A percentile compares a stretch with the other conserved stretches of the same genome.
Evolutionary conservation across 164 flowering plant genomes (phyloP).

Genomic region (Euptelea pleiosperma): DNA sequence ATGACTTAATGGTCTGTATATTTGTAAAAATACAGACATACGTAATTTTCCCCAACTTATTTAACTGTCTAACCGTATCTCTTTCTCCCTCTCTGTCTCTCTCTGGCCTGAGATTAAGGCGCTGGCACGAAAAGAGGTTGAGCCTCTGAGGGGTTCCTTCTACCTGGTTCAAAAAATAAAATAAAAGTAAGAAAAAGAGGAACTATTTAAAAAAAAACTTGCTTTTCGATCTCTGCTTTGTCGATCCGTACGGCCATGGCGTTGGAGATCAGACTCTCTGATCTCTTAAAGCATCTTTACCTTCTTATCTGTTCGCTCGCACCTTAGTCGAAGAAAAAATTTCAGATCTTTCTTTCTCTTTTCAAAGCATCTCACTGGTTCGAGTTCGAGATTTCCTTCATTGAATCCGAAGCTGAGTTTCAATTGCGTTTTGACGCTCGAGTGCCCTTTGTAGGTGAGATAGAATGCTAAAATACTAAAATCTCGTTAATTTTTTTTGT

Average conservation of each 20-base stretch:
- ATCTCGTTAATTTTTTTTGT: too few relatives aligned
- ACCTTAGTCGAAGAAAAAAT: not conserved
- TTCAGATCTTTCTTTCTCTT: not conserved
- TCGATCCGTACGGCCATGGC: slow-evolving; percentile 10
- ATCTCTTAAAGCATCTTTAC: not conserved
- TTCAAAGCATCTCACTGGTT: not conserved
- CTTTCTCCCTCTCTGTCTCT: too few relatives aligned
- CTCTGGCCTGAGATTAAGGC: too few relatives aligned
- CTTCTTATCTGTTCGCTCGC: slow-evolving; percentile 1
- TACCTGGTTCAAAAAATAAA: too few relatives aligned
- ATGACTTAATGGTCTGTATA: too few relatives aligned
- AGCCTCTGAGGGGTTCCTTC: too few relatives aligned
- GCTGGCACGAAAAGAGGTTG: not conserved
- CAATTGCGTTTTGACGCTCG: not conserved
- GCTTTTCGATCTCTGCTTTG: slow-evolving; percentile 8
- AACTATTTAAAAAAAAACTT: not conserved
- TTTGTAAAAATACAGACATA: too few relatives aligned
- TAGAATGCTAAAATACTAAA: too few relatives aligned
- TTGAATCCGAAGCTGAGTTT: not conserved
- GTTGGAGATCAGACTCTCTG: slow-evolving; percentile 10
- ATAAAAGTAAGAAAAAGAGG: not conserved
- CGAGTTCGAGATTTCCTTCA: not conserved
- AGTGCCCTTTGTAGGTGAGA: not conserved
- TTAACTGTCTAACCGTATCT: too few relatives aligned
- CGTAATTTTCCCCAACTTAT: too few relatives aligned